A percentile compares a stretch with the other conserved stretches of the same genome.
phyloP scores from a whole-genome alignment of 495 filamentous ascomycete species.

The Podospora pseudocomata region DNA sequence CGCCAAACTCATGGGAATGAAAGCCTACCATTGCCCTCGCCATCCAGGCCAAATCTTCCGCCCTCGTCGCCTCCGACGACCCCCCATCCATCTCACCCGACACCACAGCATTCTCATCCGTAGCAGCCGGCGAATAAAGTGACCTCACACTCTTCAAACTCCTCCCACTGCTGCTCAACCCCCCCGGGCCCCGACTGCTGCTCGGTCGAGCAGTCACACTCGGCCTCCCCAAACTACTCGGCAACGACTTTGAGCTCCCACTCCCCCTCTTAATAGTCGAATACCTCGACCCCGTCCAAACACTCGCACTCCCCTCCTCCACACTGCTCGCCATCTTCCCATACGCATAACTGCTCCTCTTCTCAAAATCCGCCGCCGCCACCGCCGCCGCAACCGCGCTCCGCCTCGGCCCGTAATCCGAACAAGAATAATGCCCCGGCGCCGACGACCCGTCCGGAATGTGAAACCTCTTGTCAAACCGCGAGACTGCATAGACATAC shows the following conservation, averaged over 20 bases:
- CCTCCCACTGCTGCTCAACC: constrained; percentile 5
- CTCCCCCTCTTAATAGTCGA: not conserved
- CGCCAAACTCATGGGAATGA: constrained; percentile 8
- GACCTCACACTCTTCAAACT: constrained; percentile 1
- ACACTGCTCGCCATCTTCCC: not conserved
- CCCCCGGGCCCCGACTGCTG: not conserved
- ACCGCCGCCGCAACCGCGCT: not conserved
- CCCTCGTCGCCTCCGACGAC: constrained; percentile 6
- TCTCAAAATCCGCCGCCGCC: not conserved
- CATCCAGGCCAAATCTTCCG: constrained; percentile 29
- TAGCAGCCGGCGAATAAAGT: not conserved
- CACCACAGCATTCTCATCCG: not conserved
- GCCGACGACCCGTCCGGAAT: constrained; percentile 50
- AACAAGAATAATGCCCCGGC: constrained; percentile 35
- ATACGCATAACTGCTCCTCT: not conserved
- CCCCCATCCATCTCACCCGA: constrained; percentile 4
- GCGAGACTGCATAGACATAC: constrained; percentile 53
- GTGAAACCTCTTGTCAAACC: constrained; percentile 71
- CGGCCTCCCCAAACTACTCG: not conserved
- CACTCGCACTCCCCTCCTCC: not conserved
- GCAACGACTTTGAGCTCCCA: not conserved
- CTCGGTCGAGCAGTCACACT: not conserved
- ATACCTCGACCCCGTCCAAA: constrained; percentile 3
- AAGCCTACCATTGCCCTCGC: constrained; percentile 26
- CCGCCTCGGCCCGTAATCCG: not conserved